Percentiles rank a stretch among this genome's conserved stretches.
Evolutionary conservation across 1,284 basidiomycete species (phyloP).

Genomic region (Chondrostereum purpureum): DNA sequence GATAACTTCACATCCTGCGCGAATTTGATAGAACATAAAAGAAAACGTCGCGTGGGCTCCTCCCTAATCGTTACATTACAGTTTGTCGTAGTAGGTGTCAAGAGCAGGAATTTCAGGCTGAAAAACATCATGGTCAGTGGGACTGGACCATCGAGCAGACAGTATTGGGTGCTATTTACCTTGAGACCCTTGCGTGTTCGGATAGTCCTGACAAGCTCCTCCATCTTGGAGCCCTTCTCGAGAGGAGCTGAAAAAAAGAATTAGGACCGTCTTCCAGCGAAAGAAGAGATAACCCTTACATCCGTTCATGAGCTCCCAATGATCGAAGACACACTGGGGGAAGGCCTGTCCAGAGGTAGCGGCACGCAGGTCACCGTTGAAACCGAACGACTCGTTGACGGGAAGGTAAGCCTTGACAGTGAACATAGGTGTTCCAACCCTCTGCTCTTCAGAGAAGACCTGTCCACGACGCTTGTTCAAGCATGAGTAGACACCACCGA

Average conservation of each 20-base stretch:
- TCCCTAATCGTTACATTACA: constrained; percentile 40
- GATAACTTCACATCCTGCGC: not conserved
- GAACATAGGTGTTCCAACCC: constrained; percentile 98
- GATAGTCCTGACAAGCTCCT: constrained; percentile 80
- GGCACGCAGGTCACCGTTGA: constrained; percentile 94
- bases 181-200: constrained; percentile 92
- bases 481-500: constrained; percentile 95
- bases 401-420: constrained; percentile 99
- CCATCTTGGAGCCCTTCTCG: constrained; percentile 86
- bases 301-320: constrained; percentile 84
- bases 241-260: constrained; percentile 47
- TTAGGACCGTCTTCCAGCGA: not conserved
- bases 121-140: too few relatives aligned
- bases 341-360: constrained; percentile 96
- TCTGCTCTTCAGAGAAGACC: constrained; percentile 97
- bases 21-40: constrained; percentile 7
- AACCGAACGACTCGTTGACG: constrained; percentile 97
- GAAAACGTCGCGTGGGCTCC: constrained; percentile 3
- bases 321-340: constrained; percentile 95
- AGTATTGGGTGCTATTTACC: too few relatives aligned
- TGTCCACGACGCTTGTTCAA: constrained; percentile 99
- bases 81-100: constrained; percentile 91
- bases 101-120: constrained; percentile 81
- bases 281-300: constrained; percentile 37
- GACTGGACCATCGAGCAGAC: not conserved